Evolutionary conservation across 306 rosid genomes (phyloP), one percentile per base, ranked within the genome.

Genomic region (Cicer chorassanicum): DNA sequence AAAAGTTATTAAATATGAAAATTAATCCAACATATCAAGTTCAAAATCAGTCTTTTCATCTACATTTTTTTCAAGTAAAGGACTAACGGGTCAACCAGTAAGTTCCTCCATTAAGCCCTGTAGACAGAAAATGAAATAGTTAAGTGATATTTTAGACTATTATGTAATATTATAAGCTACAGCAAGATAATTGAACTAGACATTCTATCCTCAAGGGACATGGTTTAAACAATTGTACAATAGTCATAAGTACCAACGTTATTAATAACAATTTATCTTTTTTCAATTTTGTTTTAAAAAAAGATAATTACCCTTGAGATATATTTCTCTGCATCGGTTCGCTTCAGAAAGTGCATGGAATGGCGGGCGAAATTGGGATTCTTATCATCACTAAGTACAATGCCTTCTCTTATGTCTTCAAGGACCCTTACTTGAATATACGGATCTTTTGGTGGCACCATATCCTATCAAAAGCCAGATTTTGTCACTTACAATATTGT

Each of bases 371-470:
- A 93, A 75, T 89, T 93, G 57, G 89, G 88, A 40, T 80, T 83
- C 89, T 91, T 93, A 76, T 87, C 88, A 65, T 92, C 96, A 45
- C 92, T 91, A 60, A 89, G 87, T 55, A 93, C 81, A 34, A 91
- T 86, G 38, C 83, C 96, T 72, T 86, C 91, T 9, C 94, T 97
- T 45, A 93, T 83, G 80, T 93, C 97, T 19, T 93, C 91, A 14
- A 93, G 90, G 38, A 93, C 97, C 74, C 98, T 86, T 78, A 93
- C 97, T 83, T 91, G 82, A 81, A 93, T 89, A 73, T 86, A 93
- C 42, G 98, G 97, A 81, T 93, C 98, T 79, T 93, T 93, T 21
- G 97, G 98, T 8, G 98, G 98, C 65, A 93, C 94, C 96, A 91
- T 88, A 80, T 93, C 98, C 98, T 93, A 82, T 67, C 76, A 84